These are phyloP conservation scores for Boletus fagicola DNA, from an alignment of 768 basidiomycete genomes.

Conservation along the genomic window DNA sequence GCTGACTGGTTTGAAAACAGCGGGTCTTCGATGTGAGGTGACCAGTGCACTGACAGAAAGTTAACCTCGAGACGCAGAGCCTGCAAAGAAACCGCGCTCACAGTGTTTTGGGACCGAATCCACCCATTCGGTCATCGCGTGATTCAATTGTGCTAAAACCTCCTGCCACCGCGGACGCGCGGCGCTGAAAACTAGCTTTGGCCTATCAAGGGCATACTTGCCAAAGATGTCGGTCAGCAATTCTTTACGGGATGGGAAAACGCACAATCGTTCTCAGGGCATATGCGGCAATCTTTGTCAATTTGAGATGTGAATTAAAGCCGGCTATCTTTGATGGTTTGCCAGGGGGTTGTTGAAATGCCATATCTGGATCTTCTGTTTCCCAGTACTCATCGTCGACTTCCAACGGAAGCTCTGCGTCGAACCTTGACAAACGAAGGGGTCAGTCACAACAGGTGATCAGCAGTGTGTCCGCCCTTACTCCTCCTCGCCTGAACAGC, in stretches of 20 bases:
- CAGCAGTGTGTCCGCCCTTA: constrained; percentile 34
- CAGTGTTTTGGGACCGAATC: constrained; percentile 66
- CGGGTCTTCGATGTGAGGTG: constrained; percentile 46
- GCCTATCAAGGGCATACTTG: constrained; percentile 69
- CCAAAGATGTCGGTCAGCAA: constrained; percentile 5
- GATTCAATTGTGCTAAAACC: constrained; percentile 64
- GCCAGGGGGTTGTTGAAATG: constrained; percentile 66
- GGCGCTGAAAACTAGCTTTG: constrained; percentile 52
- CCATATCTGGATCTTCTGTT: constrained; percentile 41
- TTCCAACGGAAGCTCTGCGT: constrained; percentile 76
- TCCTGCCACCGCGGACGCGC: constrained; percentile 54
- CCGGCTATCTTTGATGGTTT: constrained; percentile 55
- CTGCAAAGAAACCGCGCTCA: constrained; percentile 34
- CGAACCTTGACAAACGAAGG: constrained; percentile 56
- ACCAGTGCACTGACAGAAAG: constrained; percentile 52
- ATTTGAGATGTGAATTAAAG: constrained; percentile 63
- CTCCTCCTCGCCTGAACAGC: constrained; percentile 65
- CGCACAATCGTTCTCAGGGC: constrained; percentile 66
- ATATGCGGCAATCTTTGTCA: constrained; percentile 70
- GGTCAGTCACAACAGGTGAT: constrained; percentile 5
- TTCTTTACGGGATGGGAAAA: constrained; percentile 4
- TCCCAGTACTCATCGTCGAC: constrained; percentile 85
- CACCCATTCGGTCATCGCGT: constrained; percentile 70
- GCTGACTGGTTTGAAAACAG: constrained; percentile 57
- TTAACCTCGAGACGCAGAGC: background rate